Evolutionary conservation across 257 asterid species (phyloP).

Genomic region (Solanum tarijense): DNA sequence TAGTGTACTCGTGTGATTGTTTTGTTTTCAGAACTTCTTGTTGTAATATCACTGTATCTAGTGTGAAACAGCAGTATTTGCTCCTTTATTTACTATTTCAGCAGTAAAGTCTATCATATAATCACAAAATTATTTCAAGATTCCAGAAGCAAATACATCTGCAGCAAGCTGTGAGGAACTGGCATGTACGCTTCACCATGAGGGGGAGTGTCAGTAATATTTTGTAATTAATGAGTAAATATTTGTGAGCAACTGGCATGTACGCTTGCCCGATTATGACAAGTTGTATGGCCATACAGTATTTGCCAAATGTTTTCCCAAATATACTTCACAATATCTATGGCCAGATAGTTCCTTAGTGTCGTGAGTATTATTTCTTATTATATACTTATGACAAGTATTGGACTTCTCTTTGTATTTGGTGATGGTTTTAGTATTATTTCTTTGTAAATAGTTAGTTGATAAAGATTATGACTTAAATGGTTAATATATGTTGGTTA

Average conservation of each 20-base stretch:
- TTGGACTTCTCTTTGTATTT: neutral
- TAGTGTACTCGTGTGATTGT: neutral
- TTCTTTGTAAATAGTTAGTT: neutral
- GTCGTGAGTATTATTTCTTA: neutral
- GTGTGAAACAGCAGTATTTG: neutral
- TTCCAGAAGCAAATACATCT: neutral
- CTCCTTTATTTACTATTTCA: too few species aligned
- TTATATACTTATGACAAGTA: neutral
- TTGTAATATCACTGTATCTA: neutral
- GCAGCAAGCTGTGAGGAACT: neutral
- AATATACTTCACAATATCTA: neutral
- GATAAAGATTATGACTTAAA: neutral
- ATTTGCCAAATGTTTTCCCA: neutral
- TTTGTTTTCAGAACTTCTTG: neutral
- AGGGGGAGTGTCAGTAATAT: neutral
- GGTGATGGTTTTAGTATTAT: neutral
- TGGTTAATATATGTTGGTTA: neutral
- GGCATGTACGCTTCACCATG: neutral
- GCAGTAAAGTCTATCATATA: neutral
- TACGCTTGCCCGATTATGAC: neutral
- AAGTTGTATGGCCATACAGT: neutral
- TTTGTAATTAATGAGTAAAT: neutral
- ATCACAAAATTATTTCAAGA: neutral
- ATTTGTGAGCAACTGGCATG: neutral
- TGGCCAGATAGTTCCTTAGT: neutral